Evolutionary conservation across 2,329 filamentous ascomycete genomes (phyloP), one percentile per base, ranked within the genome.

Genomic region (Arthrobotrys pseudoclavata): DNA sequence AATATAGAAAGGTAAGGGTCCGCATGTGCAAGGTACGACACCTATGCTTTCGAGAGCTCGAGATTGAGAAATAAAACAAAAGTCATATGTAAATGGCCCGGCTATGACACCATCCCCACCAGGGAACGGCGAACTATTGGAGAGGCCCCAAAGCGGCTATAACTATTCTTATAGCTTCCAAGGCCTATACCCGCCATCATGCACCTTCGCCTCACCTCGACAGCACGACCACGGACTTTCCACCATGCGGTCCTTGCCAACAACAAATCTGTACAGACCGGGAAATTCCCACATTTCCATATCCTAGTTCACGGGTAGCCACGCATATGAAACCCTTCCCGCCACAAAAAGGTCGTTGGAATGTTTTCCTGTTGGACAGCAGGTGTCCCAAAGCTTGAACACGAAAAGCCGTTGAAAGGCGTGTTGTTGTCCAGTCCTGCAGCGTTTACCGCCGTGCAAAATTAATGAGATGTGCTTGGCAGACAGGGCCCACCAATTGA

Each of bases 321-420:
- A 42, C 42, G 55, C 55, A 60, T 24, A 24, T 42, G 55, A 18
- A 20, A 10, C 53, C 55, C 20, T 57, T 71, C 34, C 68, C 57
- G 68, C 48, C 47, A 55, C 15, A 34, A 71, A 34, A 57, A 34
- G 34, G 47, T n/a, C 18, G 34, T 66, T 40, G 60, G 66, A 64
- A 26, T 66, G 37, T 29, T 57, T 66, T 72, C 40, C 69, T 53
- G 60, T 72, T 72, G 69, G 69, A 72, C 69, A 66, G 61, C 55
- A 34, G 15, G 10, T 24, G 20, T 20, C 40, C 18, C 37, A 53
- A 53, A 55, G 20, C 15, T 20, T 57, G 22, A 50, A 29, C 47
- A 55, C 13, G 47, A 40, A 47, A 40, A 3, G 12, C 18, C 47
- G 9, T 24, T 50, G 47, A 4, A 40, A 24, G 34, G 34, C 18